Evolutionary conservation across 108 stramenopile species (phyloP), one percentile per base, ranked within the genome.

Genomic region (Cafeteria roenbergensis): DNA sequence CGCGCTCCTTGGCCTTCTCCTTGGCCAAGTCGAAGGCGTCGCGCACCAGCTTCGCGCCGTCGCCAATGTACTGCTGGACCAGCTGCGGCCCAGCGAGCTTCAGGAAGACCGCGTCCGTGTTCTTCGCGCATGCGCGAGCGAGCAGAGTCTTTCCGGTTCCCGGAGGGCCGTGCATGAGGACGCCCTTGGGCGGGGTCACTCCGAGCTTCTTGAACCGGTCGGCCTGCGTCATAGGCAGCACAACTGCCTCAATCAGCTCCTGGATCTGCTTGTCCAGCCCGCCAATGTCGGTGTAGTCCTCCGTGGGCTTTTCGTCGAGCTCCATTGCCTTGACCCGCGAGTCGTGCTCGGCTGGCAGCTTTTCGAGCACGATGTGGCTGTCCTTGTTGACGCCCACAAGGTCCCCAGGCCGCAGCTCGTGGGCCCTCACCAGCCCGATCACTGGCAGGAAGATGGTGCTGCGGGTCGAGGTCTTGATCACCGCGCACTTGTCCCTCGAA

Each of bases 51-150:
- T 99, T 99, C 42, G 97, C 97, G 8, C 97, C 97, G 68, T 99
- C 97, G 22, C 97, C 97, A 67, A 99, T 99, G 73, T 94, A 99
- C 97, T 97, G 97, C 75, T 97, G 95, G 26, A 99, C 97, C 51
- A 99, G 75, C 67, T 95, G 94, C 12, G 97, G 94, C 14, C 94
- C 97, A 3, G 95, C 93, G 51, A 99, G 75, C 79, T 99, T 99
- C 38, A 99, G 75, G 75, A 99, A 99, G 57, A 99, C 86, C 33
- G 94, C 94, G 68, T 99, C 93, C 48, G 95, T 99, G 71, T 96
- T 89, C 64, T 96, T 96, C 57, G 97, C 95, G 76, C 97, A 99
- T 1, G 97, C 97, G 25, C 95, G 78, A 1, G 98, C 98, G 57
- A 99, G 72, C 29, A 99, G 76, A 0, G 98, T 99, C 78, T 99